Evolutionary conservation across 176 grass and related monocot genomes (phyloP).

Genomic region (Aegilops tauschii): DNA sequence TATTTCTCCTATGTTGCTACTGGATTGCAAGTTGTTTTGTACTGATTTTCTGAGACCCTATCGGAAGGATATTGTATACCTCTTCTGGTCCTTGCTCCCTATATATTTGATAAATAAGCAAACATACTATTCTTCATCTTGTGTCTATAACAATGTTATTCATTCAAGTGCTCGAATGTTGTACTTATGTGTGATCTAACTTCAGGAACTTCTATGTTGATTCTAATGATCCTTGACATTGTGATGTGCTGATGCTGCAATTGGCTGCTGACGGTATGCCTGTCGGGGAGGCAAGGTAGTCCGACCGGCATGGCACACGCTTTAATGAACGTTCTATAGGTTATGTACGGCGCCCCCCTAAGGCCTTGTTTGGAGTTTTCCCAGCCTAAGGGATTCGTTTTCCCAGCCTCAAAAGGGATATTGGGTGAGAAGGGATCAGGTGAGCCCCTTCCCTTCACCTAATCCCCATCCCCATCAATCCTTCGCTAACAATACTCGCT

Average conservation of each 20-base stretch:
- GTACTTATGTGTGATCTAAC: neutral
- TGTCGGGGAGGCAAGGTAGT: neutral
- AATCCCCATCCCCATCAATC: too few species aligned
- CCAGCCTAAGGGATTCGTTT: too few species aligned
- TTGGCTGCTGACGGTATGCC: neutral
- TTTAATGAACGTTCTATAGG: too few species aligned
- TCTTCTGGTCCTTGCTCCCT: neutral
- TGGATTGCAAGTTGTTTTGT: conserved; percentile 33
- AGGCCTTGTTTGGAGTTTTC: too few species aligned
- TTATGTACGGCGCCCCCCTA: too few species aligned
- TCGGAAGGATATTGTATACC: conserved; percentile 1
- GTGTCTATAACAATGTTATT: neutral
- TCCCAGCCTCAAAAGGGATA: too few species aligned
- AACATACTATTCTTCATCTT: neutral
- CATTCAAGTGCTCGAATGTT: neutral
- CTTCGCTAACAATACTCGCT: too few species aligned
- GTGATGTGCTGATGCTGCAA: neutral
- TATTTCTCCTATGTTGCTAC: conserved; percentile 28
- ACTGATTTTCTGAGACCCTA: conserved; percentile 7
- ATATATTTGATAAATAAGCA: conserved; percentile 21
- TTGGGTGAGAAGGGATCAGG: too few species aligned
- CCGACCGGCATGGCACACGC: too few species aligned
- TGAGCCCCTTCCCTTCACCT: too few species aligned
- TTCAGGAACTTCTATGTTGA: neutral
- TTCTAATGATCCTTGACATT: neutral